A percentile compares a stretch with the other conserved stretches of the same genome.
Evolutionary conservation across 176 grass and related monocot species (phyloP).

Genomic region (Metroxylon sagu): DNA sequence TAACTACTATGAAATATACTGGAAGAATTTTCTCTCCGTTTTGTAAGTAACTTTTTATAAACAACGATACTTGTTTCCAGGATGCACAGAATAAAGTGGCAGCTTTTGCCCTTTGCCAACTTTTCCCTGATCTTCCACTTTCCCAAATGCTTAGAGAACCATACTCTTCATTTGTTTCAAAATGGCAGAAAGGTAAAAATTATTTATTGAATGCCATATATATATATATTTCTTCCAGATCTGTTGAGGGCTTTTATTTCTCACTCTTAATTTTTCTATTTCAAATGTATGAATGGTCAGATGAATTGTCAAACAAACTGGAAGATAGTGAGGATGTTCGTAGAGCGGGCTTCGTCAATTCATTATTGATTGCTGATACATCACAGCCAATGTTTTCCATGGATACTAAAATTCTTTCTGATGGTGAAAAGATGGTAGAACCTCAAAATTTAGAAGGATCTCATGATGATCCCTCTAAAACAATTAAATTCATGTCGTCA

Average conservation of each 20-base stretch:
- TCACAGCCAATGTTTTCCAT: slow-evolving; percentile 17
- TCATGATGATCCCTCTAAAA: slow-evolving; percentile 18
- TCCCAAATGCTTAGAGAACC: slow-evolving; percentile 69
- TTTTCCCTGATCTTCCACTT: slow-evolving; percentile 83
- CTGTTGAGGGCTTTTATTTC: slow-evolving; percentile 3
- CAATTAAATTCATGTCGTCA: slow-evolving; percentile 14
- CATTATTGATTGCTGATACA: slow-evolving; percentile 46
- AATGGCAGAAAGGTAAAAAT: slow-evolving; percentile 73
- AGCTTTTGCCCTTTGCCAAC: slow-evolving; percentile 75
- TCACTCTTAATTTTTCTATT: slow-evolving; percentile 13
- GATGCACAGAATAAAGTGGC: slow-evolving; percentile 86
- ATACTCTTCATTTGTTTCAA: slow-evolving; percentile 74
- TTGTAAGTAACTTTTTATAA: neutral
- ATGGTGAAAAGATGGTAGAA: slow-evolving; percentile 16
- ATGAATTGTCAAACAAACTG: slow-evolving; percentile 47
- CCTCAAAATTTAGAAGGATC: neutral
- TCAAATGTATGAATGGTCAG: slow-evolving; percentile 28
- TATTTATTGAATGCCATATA: slow-evolving; percentile 14
- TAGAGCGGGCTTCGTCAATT: slow-evolving; percentile 74
- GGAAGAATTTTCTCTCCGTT: neutral
- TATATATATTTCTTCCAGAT: slow-evolving; percentile 21
- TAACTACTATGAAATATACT: no score
- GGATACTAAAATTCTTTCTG: slow-evolving; percentile 24
- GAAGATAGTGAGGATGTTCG: slow-evolving; percentile 54
- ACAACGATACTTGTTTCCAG: slow-evolving; percentile 27